phyloP scores from a whole-genome alignment of 176 grass and related monocot species.

The Aegilops speltoides region DNA sequence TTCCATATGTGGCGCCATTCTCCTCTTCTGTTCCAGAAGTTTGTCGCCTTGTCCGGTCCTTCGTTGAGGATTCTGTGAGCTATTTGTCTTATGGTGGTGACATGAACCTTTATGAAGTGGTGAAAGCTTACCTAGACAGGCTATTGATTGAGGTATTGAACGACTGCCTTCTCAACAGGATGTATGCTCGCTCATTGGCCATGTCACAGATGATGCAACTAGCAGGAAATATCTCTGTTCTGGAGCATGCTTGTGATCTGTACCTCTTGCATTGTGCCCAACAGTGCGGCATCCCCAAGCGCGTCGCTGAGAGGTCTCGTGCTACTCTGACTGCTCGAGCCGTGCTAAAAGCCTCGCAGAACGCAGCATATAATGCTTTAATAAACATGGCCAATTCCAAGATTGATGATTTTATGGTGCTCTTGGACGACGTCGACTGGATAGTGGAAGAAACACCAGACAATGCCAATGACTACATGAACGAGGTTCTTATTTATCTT shows the following conservation, averaged over 20 bases:
- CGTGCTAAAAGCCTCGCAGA: constrained; percentile 83
- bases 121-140: constrained; percentile 73
- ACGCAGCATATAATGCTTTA: constrained; percentile 75
- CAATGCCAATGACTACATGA: constrained; percentile 83
- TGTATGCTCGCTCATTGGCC: constrained; percentile 61
- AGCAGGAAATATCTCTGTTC: constrained; percentile 70
- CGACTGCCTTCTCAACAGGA: constrained; percentile 64
- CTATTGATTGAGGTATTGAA: constrained; percentile 93
- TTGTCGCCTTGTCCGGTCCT: constrained; percentile 71
- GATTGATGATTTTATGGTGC: constrained; percentile 80
- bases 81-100: constrained; percentile 70
- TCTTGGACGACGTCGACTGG: constrained; percentile 74
- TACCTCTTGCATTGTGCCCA: constrained; percentile 61
- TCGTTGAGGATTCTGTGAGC: constrained; percentile 85
- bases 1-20: constrained; percentile 73
- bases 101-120: constrained; percentile 61
- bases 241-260: constrained; percentile 66
- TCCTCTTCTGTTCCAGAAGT: constrained; percentile 81
- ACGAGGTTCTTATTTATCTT: constrained; percentile 82
- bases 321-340: constrained; percentile 70
- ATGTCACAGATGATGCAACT: constrained; percentile 90
- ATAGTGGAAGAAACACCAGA: constrained; percentile 72
- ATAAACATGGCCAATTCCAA: constrained; percentile 75
- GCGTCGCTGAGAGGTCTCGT: constrained; percentile 61
- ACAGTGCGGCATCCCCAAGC: constrained; percentile 65